Percentiles rank a stretch among this genome's conserved stretches.
Evolutionary conservation across 345 rosid genomes (phyloP).

Genomic region (Citropsis articulata): DNA sequence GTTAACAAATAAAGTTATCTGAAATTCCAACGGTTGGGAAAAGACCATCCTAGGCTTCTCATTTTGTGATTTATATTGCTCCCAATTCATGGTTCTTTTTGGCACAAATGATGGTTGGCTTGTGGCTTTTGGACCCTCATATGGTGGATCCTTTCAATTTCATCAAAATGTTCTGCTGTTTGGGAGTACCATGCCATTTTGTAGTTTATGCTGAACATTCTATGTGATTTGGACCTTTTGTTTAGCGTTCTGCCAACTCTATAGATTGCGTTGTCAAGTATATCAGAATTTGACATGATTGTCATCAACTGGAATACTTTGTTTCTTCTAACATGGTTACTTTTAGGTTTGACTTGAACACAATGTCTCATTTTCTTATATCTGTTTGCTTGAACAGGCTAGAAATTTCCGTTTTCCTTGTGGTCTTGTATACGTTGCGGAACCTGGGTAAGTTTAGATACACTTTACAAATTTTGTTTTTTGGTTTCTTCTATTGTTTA

Average conservation of each 20-base stretch:
- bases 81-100: not conserved
- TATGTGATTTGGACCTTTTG: not conserved
- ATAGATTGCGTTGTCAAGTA: not conserved
- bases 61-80: not conserved
- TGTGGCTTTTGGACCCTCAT: not conserved
- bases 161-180: not conserved
- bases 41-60: not conserved
- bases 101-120: not conserved
- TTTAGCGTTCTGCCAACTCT: not conserved
- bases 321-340: not conserved
- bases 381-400: conserved; percentile 55
- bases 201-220: not conserved
- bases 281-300: not conserved
- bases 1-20: not conserved
- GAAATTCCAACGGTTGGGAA: not conserved
- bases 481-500: not conserved
- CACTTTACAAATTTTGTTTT: not conserved
- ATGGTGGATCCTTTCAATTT: not conserved
- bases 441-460: conserved; percentile 69
- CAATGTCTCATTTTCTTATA: conserved; percentile 6
- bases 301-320: not conserved
- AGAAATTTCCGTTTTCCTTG: conserved; percentile 87
- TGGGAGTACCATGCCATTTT: not conserved
- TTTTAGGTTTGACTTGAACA: not conserved
- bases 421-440: conserved; percentile 86